These are phyloP conservation scores for Venturia effusa DNA, from an alignment of 2,329 filamentous ascomycete genomes.

Conservation along the genomic window DNA sequence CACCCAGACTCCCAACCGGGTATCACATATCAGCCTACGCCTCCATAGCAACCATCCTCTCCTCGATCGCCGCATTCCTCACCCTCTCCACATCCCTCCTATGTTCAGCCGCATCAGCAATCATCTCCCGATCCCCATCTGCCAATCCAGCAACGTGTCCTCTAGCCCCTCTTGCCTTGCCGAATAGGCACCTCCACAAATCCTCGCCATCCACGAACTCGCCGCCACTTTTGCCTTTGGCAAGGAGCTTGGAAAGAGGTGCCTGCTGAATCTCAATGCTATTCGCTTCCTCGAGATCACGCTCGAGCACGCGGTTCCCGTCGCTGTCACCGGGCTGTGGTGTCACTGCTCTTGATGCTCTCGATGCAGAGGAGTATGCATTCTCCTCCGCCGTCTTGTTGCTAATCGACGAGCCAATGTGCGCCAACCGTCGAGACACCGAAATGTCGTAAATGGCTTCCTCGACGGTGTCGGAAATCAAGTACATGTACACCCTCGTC, in stretches of 20 bases:
- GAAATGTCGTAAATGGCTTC: conserved; percentile 85
- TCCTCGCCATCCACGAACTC: conserved; percentile 72
- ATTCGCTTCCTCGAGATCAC: conserved; percentile 69
- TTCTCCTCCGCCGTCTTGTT: conserved; percentile 21
- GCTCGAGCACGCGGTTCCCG: conserved; percentile 35
- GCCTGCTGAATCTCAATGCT: conserved; percentile 71
- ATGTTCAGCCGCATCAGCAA: conserved; percentile 44
- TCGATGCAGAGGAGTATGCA: conserved; percentile 20
- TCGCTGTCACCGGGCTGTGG: conserved; percentile 17
- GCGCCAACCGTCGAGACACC: conserved; percentile 64
- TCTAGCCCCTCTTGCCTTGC: conserved; percentile 35
- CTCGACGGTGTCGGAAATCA: conserved; percentile 84
- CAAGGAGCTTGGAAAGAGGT: conserved; percentile 58
- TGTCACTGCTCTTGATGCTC: conserved; percentile 18
- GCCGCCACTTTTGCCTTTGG: conserved; percentile 57
- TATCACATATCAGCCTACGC: not conserved
- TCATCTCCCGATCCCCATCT: conserved; percentile 40
- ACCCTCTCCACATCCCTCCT: conserved; percentile 18
- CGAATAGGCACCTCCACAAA: conserved; percentile 84
- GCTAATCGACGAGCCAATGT: conserved; percentile 46
- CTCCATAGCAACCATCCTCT: not conserved
- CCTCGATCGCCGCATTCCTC: not conserved
- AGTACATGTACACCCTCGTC: conserved; percentile 92
- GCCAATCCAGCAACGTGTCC: conserved; percentile 19
- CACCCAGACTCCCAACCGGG: too few relatives aligned